Percentiles rank a stretch among this genome's conserved stretches.
phyloP scores from a whole-genome alignment of 768 basidiomycete genomes.

The Myochromella boudieri region DNA sequence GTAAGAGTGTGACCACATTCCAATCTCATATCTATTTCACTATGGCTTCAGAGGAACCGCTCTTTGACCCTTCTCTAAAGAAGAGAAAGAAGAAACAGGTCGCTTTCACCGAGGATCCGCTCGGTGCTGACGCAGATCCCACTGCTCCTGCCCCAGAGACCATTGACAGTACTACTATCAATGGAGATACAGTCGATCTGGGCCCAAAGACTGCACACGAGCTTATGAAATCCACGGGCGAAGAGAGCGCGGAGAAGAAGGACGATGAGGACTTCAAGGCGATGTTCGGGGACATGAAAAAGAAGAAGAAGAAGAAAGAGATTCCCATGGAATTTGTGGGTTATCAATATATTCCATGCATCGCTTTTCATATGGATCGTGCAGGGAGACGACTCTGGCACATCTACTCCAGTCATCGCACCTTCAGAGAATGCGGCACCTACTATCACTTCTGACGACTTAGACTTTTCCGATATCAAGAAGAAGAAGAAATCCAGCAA shows the following conservation, averaged over 20 bases:
- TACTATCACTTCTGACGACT: conserved; percentile 66
- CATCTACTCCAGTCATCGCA: conserved; percentile 55
- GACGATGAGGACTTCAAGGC: conserved; percentile 78
- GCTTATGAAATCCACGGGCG: conserved; percentile 59
- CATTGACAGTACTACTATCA: conserved; percentile 68
- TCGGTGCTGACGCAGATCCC: conserved; percentile 80
- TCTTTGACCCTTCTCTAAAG: conserved; percentile 83
- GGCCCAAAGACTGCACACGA: conserved; percentile 76
- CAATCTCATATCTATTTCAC: background rate
- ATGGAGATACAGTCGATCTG: conserved; percentile 74
- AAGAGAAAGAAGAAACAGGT: conserved; percentile 89
- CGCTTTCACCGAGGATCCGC: conserved; percentile 81
- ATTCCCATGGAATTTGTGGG: conserved; percentile 78
- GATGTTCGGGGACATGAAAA: conserved; percentile 88
- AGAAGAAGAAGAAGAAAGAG: conserved; percentile 93
- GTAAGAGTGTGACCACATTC: background rate
- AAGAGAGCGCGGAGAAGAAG: conserved; percentile 42
- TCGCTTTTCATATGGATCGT: background rate
- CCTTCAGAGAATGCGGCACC: conserved; percentile 41
- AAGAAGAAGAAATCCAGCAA: conserved; percentile 89
- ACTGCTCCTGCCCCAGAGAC: conserved; percentile 74
- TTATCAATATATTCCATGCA: background rate
- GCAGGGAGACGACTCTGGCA: conserved; percentile 68
- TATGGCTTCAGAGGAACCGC: conserved; percentile 70
- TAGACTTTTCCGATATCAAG: conserved; percentile 95